Evolutionary conservation across 2,329 filamentous ascomycete species (phyloP), one percentile per base, ranked within the genome.

Genomic region (Phaeosphaeriaceae sp.): DNA sequence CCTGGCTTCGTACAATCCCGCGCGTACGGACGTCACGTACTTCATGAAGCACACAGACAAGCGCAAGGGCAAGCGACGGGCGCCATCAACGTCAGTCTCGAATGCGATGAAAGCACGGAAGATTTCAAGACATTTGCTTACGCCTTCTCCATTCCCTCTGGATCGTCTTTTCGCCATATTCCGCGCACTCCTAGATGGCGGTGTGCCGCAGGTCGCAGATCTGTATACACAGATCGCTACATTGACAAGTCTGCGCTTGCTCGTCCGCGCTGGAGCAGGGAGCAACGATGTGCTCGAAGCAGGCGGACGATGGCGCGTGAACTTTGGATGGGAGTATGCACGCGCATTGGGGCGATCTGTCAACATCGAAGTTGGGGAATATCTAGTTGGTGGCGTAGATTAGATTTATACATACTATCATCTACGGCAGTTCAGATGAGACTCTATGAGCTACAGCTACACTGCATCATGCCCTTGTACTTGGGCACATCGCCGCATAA

Each of bases 401-500:
- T 72, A 62, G 15, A 9, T 47, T n/a, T 21, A n/a, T 46, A 11
- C n/a, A 26, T 15, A 10, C 21, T 9, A n/a, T 17, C 10, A 26
- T 40, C 3, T 43, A 21, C n/a, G 7, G 28, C 11, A 26, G 7
- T 35, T 10, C 11, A 40, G 6, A 9, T 21, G 21, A 6, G 15
- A 13, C 23, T 54, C 60, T 70, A 74, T 5, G 94, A 97, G 76
- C 93, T 97, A 79, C 95, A 99, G 75, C 92, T 97, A 77, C 95
- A 98, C 82, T 97, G 94, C 86, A 97, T 88, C 32, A 91, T 91
- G 66, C 92, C 86, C 78, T 89, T 88, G 48, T 84, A 84, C 74
- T 86, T 88, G 0, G 94, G 94, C 55, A 97, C 92, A 79, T 97
- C 93, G 1, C 91, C 90, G 67, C 89, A 92, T 83, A 92, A 97